Evolutionary conservation across 1,284 basidiomycete genomes (phyloP).

Genomic region (Macrocystidia cucumis): DNA sequence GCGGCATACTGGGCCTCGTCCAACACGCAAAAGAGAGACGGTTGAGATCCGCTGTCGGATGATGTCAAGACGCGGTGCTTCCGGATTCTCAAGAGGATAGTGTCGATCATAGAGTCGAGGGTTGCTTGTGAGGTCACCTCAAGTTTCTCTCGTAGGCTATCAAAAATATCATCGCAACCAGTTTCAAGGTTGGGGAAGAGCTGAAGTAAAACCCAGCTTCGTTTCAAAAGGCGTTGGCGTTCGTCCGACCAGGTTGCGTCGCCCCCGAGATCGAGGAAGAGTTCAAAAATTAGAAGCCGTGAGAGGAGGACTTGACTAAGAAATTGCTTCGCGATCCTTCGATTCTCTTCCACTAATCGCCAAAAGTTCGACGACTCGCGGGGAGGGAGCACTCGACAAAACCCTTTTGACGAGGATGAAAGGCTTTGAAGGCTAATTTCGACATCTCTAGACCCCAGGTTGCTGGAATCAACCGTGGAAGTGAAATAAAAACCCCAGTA

Average conservation of each 20-base stretch:
- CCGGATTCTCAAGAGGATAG: too few relatives aligned
- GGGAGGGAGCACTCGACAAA: conserved; percentile 20
- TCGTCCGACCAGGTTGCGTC: conserved; percentile 8
- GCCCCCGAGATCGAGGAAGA: conserved; percentile 25
- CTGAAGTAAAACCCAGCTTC: conserved; percentile 31
- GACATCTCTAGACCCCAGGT: conserved; percentile 31
- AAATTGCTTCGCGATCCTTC: conserved; percentile 22
- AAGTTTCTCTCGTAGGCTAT: conserved; percentile 23
- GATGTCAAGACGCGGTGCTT: too few relatives aligned
- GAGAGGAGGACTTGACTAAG: conserved; percentile 29
- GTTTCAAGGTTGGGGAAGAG: conserved; percentile 27
- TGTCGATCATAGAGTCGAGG: conserved; percentile 21
- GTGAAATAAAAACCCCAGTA: conserved; percentile 38
- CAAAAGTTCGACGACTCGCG: conserved; percentile 20
- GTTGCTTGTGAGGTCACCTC: conserved; percentile 18
- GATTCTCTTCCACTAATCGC: conserved; percentile 20
- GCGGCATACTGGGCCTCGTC: conserved; percentile 34
- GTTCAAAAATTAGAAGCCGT: conserved; percentile 26
- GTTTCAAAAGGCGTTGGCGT: conserved; percentile 14
- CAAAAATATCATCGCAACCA: conserved; percentile 28
- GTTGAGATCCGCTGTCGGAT: not conserved
- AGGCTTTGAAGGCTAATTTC: conserved; percentile 26
- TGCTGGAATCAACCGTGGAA: conserved; percentile 28
- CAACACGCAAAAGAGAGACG: conserved; percentile 31
- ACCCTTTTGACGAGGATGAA: conserved; percentile 22